Base-by-base conservation (phyloP, 129 eudicot species). In the Arctium lappa region DNA sequence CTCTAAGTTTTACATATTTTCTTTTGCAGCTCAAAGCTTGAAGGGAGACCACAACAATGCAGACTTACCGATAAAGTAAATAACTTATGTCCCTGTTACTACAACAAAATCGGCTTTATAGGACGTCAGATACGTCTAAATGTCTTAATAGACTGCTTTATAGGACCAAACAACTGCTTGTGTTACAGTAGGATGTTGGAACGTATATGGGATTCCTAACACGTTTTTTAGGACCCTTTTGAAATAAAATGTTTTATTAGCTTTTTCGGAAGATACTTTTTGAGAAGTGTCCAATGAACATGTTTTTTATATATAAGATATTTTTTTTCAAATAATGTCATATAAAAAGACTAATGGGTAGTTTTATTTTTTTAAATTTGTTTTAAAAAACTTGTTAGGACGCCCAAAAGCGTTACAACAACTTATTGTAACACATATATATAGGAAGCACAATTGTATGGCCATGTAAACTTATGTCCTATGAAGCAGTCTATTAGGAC, bases 31-130 rank as follows among this genome's bases (percentile, higher is more conserved):
- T 86, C 92, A 71, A 96, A 91, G 38, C 99, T 96, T 81, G 99
- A 96, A 90, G 99, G 99, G 68, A 90, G 99, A 86, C 29, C 88
- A 46, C 82, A 85, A 66, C 89, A 86, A 5, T 96, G 99, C 84
- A 85, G 99, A 72, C 98, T 96, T 46, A 89, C 97, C 10, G 99
- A 96, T 80, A 96, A 90, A 86, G 99, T 96, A 88, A 50, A 88
- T 72, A 65, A 44, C 48, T 68, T 71, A 5, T 0, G 29, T 60
- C 68, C 27, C 5, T 60, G 29, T 60, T 8, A n/a, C 30, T 60
- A 16, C 68, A 60, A 16, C 8, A 60, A 60, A 60, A 60, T 60
- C 27, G 29, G 29, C 29, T 60, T 60, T 60, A 60, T 60, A 60
- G 8, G 8, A 60, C 27, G 8, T 29, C 27, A 33, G 3, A 33